Evolutionary conservation across 306 rosid genomes (phyloP).

Genomic region (Notholithocarpus densiflorus): DNA sequence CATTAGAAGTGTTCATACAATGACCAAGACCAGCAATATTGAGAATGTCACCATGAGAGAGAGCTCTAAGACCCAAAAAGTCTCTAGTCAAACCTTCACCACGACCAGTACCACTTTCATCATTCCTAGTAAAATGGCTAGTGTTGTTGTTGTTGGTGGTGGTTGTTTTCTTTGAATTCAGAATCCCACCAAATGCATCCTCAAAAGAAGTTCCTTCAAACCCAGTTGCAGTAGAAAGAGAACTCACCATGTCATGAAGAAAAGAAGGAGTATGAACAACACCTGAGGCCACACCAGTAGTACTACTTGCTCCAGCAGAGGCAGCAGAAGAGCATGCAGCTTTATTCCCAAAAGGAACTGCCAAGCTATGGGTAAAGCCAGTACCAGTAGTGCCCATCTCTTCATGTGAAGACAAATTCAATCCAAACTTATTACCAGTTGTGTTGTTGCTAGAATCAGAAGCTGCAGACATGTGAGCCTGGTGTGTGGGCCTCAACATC

Average conservation of each 20-base stretch:
- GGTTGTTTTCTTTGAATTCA: constrained; percentile 23
- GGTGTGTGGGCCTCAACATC: constrained; percentile 48
- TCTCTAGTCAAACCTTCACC: constrained; percentile 77
- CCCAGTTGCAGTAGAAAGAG: constrained; percentile 46
- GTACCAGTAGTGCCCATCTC: constrained; percentile 7
- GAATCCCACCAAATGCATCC: constrained; percentile 53
- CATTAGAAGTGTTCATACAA: constrained; percentile 45
- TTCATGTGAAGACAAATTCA: constrained; percentile 54
- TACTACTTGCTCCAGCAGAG: background rate
- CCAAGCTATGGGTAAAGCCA: constrained; percentile 17
- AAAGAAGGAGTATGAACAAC: constrained; percentile 22
- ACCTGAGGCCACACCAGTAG: constrained; percentile 10
- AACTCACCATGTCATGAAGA: constrained; percentile 54
- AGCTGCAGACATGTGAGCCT: constrained; percentile 52
- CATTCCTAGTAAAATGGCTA: background rate
- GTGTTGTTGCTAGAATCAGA: constrained; percentile 15
- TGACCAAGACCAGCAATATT: constrained; percentile 66
- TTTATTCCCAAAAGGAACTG: constrained; percentile 28
- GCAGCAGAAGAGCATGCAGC: constrained; percentile 13
- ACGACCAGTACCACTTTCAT: background rate
- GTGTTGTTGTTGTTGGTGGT: background rate
- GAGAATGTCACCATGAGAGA: constrained; percentile 70
- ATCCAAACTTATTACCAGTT: constrained; percentile 30
- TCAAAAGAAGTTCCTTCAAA: constrained; percentile 57
- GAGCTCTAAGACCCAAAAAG: constrained; percentile 79